Percentiles rank a stretch among this genome's conserved stretches.
These are phyloP conservation scores for Wickerhamomyces ciferrii DNA, from an alignment of 805 yeast genomes.

Conservation along the genomic window DNA sequence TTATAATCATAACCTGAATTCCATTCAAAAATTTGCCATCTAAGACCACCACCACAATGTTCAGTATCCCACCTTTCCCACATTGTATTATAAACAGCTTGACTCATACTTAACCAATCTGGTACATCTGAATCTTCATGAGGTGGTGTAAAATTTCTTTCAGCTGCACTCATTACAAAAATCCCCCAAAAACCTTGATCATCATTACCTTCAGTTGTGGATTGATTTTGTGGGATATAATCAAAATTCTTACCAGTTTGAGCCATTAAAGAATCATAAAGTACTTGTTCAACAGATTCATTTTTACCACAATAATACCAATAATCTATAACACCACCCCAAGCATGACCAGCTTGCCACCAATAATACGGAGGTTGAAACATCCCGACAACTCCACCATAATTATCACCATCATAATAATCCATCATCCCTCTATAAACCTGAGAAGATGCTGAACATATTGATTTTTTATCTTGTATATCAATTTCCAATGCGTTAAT, in stretches of 20 bases:
- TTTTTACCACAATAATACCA: conserved; percentile 67
- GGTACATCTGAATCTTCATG: conserved; percentile 34
- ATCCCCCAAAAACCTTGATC: conserved; percentile 98
- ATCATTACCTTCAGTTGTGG: conserved; percentile 94
- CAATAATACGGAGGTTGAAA: conserved; percentile 89
- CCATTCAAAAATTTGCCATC: conserved; percentile 74
- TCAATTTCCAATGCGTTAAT: not conserved
- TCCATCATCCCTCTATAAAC: conserved; percentile 60
- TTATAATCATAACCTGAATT: conserved; percentile 65
- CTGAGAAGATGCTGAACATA: not conserved
- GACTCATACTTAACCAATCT: conserved; percentile 55
- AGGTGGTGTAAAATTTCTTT: conserved; percentile 76
- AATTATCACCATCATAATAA: conserved; percentile 66
- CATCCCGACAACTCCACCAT: conserved; percentile 84
- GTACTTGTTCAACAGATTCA: conserved; percentile 53
- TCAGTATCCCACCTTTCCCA: conserved; percentile 53
- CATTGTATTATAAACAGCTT: conserved; percentile 62
- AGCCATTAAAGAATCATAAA: conserved; percentile 58
- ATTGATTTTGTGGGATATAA: conserved; percentile 83
- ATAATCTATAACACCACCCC: conserved; percentile 83
- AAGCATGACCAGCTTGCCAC: conserved; percentile 99
- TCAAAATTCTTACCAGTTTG: conserved; percentile 74
- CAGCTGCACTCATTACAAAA: conserved; percentile 89
- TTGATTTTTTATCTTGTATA: not conserved
- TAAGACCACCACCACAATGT: conserved; percentile 58